phyloP scores from a whole-genome alignment of 148 eudicot genomes.

The Camellia lanceoleosa region DNA sequence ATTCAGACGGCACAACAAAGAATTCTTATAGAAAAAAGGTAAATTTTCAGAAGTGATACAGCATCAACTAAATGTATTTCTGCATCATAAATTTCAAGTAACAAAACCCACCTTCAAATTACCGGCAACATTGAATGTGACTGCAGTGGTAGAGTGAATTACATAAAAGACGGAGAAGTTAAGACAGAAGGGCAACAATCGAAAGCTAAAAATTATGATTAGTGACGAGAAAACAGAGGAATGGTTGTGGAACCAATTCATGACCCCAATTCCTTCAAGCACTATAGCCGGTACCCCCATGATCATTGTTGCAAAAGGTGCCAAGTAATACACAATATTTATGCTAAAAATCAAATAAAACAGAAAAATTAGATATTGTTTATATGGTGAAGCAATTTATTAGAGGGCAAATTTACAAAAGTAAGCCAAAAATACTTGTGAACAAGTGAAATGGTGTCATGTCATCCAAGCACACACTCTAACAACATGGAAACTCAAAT shows the following conservation, averaged over 20 bases:
- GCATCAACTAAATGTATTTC: background rate
- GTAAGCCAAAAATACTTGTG: no score
- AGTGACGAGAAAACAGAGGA: constrained; percentile 49
- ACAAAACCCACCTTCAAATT: constrained; percentile 69
- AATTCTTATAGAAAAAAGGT: no score
- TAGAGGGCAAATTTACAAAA: no score
- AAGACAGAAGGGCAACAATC: constrained; percentile 79
- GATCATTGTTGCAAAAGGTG: constrained; percentile 87
- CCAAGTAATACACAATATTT: constrained; percentile 90
- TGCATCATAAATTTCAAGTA: no score
- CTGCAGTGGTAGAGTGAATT: constrained; percentile 91
- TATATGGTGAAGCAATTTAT: no score
- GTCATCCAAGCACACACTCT: no score
- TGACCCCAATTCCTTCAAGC: constrained; percentile 78
- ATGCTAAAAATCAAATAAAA: constrained; percentile 39
- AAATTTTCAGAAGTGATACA: no score
- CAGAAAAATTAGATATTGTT: background rate
- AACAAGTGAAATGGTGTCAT: no score
- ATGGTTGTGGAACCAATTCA: constrained; percentile 55
- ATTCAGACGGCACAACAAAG: no score
- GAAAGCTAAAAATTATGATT: no score
- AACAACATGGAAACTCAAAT: no score
- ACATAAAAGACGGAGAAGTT: constrained; percentile 91
- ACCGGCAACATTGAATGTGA: constrained; percentile 94
- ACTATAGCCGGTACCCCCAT: constrained; percentile 74